Conservation (phyloP, 1,284 basidiomycete species). For the Malassezia nana region DNA sequence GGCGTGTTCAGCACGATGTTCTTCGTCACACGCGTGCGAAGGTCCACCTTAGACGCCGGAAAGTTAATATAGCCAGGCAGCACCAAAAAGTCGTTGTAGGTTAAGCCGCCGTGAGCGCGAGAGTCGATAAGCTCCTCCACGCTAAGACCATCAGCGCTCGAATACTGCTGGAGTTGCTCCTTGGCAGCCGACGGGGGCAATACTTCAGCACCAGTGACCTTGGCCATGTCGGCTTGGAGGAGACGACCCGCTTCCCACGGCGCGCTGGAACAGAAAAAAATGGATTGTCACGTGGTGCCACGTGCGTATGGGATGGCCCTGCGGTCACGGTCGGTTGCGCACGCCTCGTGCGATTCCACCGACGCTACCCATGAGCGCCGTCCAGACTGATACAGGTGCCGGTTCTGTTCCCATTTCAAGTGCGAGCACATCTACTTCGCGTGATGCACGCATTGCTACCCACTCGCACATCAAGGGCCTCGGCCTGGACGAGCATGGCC, state of each 20-base stretch:
- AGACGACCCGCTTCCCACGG: background rate
- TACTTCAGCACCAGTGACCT: constrained; percentile 16
- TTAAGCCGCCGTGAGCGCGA: constrained; percentile 75
- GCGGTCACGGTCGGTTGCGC: background rate
- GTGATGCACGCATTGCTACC: constrained; percentile 60
- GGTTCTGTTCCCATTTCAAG: constrained; percentile 14
- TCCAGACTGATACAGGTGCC: background rate
- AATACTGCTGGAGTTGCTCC: constrained; percentile 54
- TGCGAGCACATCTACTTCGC: constrained; percentile 14
- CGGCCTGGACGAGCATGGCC: constrained; percentile 75
- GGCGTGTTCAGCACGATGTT: constrained; percentile 90
- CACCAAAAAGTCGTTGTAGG: constrained; percentile 60
- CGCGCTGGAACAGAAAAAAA: constrained; percentile 10
- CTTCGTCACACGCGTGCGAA: constrained; percentile 77
- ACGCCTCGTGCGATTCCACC: background rate
- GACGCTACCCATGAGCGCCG: constrained; percentile 7
- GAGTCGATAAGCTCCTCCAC: constrained; percentile 84
- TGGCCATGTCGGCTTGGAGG: constrained; percentile 10
- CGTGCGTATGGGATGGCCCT: background rate
- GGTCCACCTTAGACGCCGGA: constrained; percentile 65
- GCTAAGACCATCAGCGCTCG: constrained; percentile 71
- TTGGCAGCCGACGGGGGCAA: constrained; percentile 35
- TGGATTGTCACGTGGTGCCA: constrained; percentile 10
- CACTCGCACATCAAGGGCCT: constrained; percentile 95
- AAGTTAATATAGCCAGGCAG: constrained; percentile 93